Base-by-base conservation (phyloP, 2,329 filamentous ascomycete species). In the Fusarium scirpi region DNA sequence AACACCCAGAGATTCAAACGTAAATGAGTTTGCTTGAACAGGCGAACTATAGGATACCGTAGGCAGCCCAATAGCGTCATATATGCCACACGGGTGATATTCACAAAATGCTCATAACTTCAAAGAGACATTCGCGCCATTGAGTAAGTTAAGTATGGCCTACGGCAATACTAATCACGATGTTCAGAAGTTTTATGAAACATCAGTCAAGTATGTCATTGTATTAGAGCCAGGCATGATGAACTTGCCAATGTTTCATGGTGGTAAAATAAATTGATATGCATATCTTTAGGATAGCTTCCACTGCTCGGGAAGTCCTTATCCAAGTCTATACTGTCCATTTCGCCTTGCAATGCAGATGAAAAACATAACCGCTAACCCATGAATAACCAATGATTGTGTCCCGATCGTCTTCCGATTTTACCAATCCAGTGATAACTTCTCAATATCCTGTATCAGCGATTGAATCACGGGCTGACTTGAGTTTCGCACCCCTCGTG, bases 401-500 rank as follows among this genome's bases (percentile, higher is more conserved):
- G 62, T 24, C 18, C 18, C 27, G 27, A 20, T 25, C n/a, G 10
- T 43, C n/a, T n/a, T 38, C 13, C 29, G 29, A 20, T 32, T 41
- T 76, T 65, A 82, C 80, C 80, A 82, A 46, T 81, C 78, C 62
- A 82, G 60, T 3, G 74, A 75, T n/a, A 56, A 52, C 40, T 55
- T 72, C 12, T 77, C 74, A 4, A 76, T 66, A 8, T 72, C 69
- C 8, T 78, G 74, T 10, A 76, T 65, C 46, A 83, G 58, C 18
- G 76, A 73, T 22, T 72, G 53, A 32, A 83, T 80, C 8, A 78
- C 77, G 4, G 81, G 81, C 20, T 71, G 74, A 20, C 72, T 68
- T 13, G 69, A 54, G 12, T 58, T 72, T 72, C 76, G 82, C 75
- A 85, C 83, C 5, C 78, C 78, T 38, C 78, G 76, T 47, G 84